Evolutionary conservation across 2,329 filamentous ascomycete genomes (phyloP), one percentile per base, ranked within the genome.

Genomic region (Paraconiothyrium sp.): DNA sequence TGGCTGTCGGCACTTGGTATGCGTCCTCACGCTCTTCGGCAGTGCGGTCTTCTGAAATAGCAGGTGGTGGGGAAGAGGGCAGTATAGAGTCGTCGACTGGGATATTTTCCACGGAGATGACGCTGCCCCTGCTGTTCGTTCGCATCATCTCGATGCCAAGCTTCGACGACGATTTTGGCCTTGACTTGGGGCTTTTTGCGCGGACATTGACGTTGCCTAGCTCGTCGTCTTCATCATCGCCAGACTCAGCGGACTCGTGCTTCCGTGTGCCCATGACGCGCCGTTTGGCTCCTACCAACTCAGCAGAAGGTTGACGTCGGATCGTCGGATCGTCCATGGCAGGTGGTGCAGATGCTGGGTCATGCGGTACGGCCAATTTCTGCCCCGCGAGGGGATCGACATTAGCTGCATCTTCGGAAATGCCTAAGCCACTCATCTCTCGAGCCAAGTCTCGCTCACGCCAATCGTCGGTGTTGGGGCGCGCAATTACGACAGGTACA

Each of bases 61-160:
- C 74, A 13, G 78, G 78, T n/a, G 78, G 78, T 3, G 77, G 78
- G 14, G 76, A 77, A 4, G 76, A 77, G 10, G 73, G 67, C 14
- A 80, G 67, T 4, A 69, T 67, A 1, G 74, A 72, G 8, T 80
- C 77, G 14, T 73, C 66, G 7, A 68, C 69, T 20, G 75, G 67
- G 54, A 81, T 65, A 50, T 84, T 82, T 48, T 84, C 83, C 32
- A 81, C 76, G 8, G 82, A 84, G 49, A 85, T 80, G 44, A 84
- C 87, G 72, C 94, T 97, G 52, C 96, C 94, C 70, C 94, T 91
- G 73, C 93, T 97, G 77, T 97, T 97, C 22, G 94, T 96, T 51
- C 94, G 89, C 92, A 97, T 94, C 94, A 98, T 97, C 78, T 98
- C 94, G 54, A 93, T 95, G 1, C 93, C 93, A 1, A 98, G 86